phyloP scores from a whole-genome alignment of 768 basidiomycete genomes.

The Suillus placidus region DNA sequence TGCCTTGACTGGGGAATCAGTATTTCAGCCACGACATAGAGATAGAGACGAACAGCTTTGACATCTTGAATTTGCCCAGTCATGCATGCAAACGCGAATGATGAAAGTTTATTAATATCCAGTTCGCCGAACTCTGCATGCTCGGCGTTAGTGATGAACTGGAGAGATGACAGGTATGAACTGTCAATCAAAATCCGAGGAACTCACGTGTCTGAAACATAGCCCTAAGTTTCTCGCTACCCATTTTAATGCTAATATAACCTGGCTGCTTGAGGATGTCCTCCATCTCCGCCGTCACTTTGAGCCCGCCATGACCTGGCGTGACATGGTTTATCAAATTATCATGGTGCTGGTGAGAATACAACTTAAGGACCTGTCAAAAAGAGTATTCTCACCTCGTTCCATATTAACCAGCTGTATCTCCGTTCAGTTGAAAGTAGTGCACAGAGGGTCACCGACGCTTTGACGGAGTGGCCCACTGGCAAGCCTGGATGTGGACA shows the following conservation, averaged over 20 bases:
- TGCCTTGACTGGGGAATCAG: conserved; percentile 16
- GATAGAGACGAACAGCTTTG: conserved; percentile 21
- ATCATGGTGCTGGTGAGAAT: not conserved
- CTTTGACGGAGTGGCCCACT: not conserved
- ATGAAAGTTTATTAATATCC: conserved; percentile 22
- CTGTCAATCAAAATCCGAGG: not conserved
- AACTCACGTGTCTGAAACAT: conserved; percentile 35
- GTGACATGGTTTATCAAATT: not conserved
- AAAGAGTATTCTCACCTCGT: not conserved
- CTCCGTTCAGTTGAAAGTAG: not conserved
- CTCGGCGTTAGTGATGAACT: not conserved
- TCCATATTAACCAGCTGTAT: not conserved
- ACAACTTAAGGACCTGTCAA: too few relatives aligned
- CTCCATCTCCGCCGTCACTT: conserved; percentile 30
- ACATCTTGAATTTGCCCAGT: conserved; percentile 24
- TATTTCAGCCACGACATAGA: not conserved
- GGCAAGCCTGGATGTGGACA: not conserved
- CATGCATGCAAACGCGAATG: conserved; percentile 29
- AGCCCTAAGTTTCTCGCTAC: conserved; percentile 28
- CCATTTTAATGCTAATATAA: conserved; percentile 27
- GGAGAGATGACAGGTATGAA: not conserved
- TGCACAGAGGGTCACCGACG: not conserved
- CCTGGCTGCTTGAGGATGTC: conserved; percentile 29
- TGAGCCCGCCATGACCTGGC: conserved; percentile 22
- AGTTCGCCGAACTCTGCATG: conserved; percentile 22